Conservation (phyloP, 1,284 basidiomycete species). For the Ceratobasidium sp. region DNA sequence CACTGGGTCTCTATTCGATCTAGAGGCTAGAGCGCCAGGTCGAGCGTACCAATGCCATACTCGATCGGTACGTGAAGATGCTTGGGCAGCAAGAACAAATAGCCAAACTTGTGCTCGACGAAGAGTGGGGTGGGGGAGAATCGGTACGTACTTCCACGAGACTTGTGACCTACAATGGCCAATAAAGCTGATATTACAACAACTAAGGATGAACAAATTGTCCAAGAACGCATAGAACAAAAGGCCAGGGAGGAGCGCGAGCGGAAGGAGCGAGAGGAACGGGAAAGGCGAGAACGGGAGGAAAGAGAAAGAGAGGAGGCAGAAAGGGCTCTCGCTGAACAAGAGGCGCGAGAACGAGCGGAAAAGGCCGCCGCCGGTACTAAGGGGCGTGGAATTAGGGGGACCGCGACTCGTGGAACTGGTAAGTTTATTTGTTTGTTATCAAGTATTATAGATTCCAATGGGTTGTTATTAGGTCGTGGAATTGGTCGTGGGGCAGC, state of each 20-base stretch:
- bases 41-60: slow-evolving; percentile 45
- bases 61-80: slow-evolving; percentile 47
- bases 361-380: slow-evolving; percentile 5
- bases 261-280: slow-evolving; percentile 34
- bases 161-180: no score
- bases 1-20: neutral
- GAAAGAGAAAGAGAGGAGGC: slow-evolving; percentile 38
- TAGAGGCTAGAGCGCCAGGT: slow-evolving; percentile 45
- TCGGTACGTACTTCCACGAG: slow-evolving; percentile 41
- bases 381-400: slow-evolving; percentile 20
- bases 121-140: slow-evolving; percentile 47
- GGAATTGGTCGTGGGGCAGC: slow-evolving; percentile 11
- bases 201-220: slow-evolving; percentile 37
- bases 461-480: neutral
- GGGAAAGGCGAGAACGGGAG: slow-evolving; percentile 29
- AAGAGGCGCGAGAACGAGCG: slow-evolving; percentile 33
- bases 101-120: slow-evolving; percentile 45
- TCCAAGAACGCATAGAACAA: slow-evolving; percentile 38
- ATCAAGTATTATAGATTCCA: neutral
- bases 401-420: slow-evolving; percentile 1
- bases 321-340: slow-evolving; percentile 30
- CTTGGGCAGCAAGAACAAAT: slow-evolving; percentile 47
- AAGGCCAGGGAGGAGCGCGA: slow-evolving; percentile 33
- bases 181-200: neutral
- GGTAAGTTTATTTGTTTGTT: neutral